Evolutionary conservation across 2,329 filamentous ascomycete species (phyloP), one percentile per base, ranked within the genome.

Genomic region (Pezicula neosporulosa): DNA sequence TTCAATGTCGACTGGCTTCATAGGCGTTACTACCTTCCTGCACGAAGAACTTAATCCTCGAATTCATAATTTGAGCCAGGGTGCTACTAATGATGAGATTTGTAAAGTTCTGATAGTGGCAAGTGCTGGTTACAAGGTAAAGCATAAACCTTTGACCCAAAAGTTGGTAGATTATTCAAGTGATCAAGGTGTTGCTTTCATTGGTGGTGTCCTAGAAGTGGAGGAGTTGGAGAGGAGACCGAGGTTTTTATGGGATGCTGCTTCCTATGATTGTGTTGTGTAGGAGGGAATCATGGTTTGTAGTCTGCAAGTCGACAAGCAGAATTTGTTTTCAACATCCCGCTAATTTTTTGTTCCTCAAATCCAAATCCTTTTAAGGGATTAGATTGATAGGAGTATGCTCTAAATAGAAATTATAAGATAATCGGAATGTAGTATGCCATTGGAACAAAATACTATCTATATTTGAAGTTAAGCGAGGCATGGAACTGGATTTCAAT

Each of bases 1-100:
- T n/a, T 53, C 51, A 27, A 51, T 55, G 53, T 49, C 48, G 33
- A 50, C 44, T 16, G 51, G 48, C 5, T 55, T 50, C 24, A 53
- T 53, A 27, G 51, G 51, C 7, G 45, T 48, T 13, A 51, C 53
- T 42, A 53, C 42, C 13, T 55, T 55, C n/a, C 21, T 53, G 3
- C 35, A 48, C 15, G 44, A 53, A n/a, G 39, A 53, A 27, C 44
- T 55, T 15, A 53, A 53, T 47, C 48, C 53, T 10, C 50, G 44
- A 21, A 35, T 53, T 19, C 15, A 33, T 27, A 33, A 8, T 7
- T 41, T 55, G 18, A 30, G 16, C 15, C 21, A 47, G n/a, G 28
- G 50, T 46, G 53, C 53, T 13, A 51, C 47, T 36, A 47, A 55
- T 42, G 43, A 6, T n/a, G 48, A 53, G 18, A 55, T 55, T 48